Evolutionary conservation across 768 basidiomycete species (phyloP).

Genomic region (Tephrocybe sp.): DNA sequence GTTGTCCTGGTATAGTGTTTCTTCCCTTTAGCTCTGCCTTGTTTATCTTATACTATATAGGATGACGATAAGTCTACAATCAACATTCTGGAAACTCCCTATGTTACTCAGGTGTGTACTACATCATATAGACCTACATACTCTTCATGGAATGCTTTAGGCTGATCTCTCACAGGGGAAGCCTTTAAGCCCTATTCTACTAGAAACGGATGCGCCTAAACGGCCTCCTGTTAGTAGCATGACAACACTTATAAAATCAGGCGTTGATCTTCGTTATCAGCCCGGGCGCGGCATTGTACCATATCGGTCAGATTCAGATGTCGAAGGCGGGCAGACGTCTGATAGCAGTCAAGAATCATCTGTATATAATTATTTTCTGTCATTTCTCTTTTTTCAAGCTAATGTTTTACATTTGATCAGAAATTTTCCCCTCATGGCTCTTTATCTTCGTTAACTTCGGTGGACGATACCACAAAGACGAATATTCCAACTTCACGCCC

Average conservation of each 20-base stretch:
- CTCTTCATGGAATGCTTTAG: no score
- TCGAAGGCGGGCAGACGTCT: conserved; percentile 8
- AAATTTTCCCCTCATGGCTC: conserved; percentile 2
- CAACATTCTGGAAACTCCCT: no score
- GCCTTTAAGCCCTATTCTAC: no score
- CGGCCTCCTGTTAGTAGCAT: no score
- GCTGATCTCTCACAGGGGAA: no score
- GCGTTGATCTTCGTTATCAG: conserved; percentile 4
- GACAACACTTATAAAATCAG: not conserved
- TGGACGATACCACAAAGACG: not conserved
- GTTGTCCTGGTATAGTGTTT: no score
- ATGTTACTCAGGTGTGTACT: no score
- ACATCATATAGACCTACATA: no score
- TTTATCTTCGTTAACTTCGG: conserved; percentile 10
- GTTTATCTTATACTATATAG: no score
- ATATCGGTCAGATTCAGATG: not conserved
- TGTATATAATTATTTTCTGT: not conserved
- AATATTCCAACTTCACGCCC: not conserved
- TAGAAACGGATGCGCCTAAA: no score
- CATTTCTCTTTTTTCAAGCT: not conserved
- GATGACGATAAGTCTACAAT: no score
- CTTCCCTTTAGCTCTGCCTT: no score
- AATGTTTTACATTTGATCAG: not conserved
- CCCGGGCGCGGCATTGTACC: conserved; percentile 2
- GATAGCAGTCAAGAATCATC: conserved; percentile 8